A percentile compares a stretch with the other conserved stretches of the same genome.
Evolutionary conservation across 2,329 filamentous ascomycete genomes (phyloP).

Genomic region (Fusarium sarcochroum): DNA sequence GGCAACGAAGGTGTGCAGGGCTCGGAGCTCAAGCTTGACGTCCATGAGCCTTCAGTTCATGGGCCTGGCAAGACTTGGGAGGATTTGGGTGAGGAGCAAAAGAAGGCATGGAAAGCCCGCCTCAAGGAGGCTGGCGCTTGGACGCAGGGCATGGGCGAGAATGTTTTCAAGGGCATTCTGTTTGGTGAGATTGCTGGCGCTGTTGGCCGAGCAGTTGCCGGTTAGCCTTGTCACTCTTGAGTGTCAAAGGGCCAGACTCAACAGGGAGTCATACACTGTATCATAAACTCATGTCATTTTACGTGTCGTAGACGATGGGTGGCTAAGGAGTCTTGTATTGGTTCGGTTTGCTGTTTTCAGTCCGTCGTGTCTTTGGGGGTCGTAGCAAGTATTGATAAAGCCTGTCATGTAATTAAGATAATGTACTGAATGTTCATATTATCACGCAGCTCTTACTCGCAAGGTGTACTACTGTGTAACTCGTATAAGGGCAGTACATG

Average conservation of each 20-base stretch:
- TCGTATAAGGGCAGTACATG: too few species aligned
- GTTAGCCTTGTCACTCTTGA: constrained; percentile 40
- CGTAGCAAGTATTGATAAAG: neutral
- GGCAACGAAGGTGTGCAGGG: constrained; percentile 35
- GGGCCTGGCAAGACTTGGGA: constrained; percentile 77
- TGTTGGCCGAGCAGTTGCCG: constrained; percentile 67
- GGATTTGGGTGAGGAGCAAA: constrained; percentile 74
- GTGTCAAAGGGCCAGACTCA: neutral
- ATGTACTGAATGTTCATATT: constrained; percentile 4
- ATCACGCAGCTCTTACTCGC: too few species aligned
- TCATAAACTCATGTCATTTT: constrained; percentile 15
- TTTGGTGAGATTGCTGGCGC: constrained; percentile 79
- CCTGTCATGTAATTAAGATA: constrained; percentile 14
- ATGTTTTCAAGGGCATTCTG: constrained; percentile 80
- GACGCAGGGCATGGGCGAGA: constrained; percentile 83
- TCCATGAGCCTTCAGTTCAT: constrained; percentile 63
- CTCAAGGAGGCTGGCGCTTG: constrained; percentile 81
- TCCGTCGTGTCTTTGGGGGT: constrained; percentile 6
- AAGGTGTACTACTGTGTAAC: too few species aligned
- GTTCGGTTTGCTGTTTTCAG: constrained; percentile 1
- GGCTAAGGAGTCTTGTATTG: constrained; percentile 16
- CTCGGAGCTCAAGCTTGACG: constrained; percentile 56
- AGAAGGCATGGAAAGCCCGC: constrained; percentile 76
- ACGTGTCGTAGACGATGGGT: constrained; percentile 24
- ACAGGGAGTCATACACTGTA: constrained; percentile 17